Percentiles rank a stretch among this genome's conserved stretches.
phyloP scores from a whole-genome alignment of 805 yeast genomes.

The Candida easanensis region DNA sequence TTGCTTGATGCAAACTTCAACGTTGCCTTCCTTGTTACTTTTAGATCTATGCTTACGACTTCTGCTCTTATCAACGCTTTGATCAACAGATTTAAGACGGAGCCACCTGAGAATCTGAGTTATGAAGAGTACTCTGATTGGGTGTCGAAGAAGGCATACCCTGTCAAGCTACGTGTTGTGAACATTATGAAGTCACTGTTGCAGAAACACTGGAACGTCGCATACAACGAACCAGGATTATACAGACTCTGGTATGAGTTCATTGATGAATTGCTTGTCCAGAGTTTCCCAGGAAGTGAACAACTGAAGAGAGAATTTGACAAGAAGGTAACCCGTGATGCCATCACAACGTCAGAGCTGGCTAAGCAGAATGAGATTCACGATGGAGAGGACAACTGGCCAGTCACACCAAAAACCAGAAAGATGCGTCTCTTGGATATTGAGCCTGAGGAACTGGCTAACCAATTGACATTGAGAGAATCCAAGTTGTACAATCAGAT shows the following conservation, averaged over 20 bases:
- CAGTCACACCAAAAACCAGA: conserved; percentile 26
- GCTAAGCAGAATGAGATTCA: conserved; percentile 1
- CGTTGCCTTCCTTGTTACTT: conserved; percentile 68
- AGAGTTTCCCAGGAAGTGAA: conserved; percentile 43
- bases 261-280: conserved; percentile 37
- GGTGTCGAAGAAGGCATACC: conserved; percentile 67
- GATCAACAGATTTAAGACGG: conserved; percentile 61
- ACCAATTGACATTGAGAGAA: conserved; percentile 81
- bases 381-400: conserved; percentile 7
- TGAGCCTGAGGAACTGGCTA: conserved; percentile 73
- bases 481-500: conserved; percentile 66
- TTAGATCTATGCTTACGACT: conserved; percentile 70
- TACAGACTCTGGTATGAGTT: conserved; percentile 36
- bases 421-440: conserved; percentile 58
- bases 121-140: conserved; percentile 78
- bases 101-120: conserved; percentile 85
- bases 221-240: conserved; percentile 49
- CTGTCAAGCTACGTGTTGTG: conserved; percentile 63
- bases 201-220: conserved; percentile 66
- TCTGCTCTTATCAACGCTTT: conserved; percentile 56
- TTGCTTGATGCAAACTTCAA: conserved; percentile 60
- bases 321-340: conserved; percentile 27
- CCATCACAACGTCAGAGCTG: not conserved
- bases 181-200: conserved; percentile 64
- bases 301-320: conserved; percentile 38